Percentiles rank a stretch among this genome's conserved stretches.
phyloP scores from a whole-genome alignment of 169 alveolate genomes.

The Plasmodium gonderi region DNA sequence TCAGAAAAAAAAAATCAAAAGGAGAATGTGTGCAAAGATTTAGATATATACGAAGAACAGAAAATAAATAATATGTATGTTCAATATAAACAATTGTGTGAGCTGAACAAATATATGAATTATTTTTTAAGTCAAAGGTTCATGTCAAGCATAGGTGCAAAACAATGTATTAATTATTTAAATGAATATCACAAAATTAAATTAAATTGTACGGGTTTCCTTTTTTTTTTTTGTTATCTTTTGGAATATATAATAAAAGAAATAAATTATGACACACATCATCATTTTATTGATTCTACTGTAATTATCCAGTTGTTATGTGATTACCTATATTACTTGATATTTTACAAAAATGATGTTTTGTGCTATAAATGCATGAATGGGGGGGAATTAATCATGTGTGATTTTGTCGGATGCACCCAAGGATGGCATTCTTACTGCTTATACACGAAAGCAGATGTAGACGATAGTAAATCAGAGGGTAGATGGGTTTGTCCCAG shows the following conservation, averaged over 20 bases:
- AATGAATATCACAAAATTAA: conserved; percentile 32
- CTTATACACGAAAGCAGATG: conserved; percentile 48
- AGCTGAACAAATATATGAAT: conserved; percentile 32
- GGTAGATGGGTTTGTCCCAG: conserved; percentile 77
- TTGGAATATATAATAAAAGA: conserved; percentile 46
- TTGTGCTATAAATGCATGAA: conserved; percentile 79
- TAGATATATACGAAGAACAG: conserved; percentile 25
- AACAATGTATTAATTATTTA: conserved; percentile 20
- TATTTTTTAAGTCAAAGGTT: conserved; percentile 50
- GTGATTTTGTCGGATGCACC: conserved; percentile 77
- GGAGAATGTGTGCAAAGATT: neutral
- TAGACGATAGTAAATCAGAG: neutral
- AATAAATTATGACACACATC: conserved; percentile 34
- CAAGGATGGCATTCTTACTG: conserved; percentile 84
- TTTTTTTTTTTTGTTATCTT: conserved; percentile 42
- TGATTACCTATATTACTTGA: conserved; percentile 22
- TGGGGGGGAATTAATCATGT: conserved; percentile 83
- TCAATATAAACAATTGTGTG: conserved; percentile 20
- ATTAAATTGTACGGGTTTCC: conserved; percentile 36
- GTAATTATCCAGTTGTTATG: conserved; percentile 62
- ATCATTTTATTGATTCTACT: conserved; percentile 2
- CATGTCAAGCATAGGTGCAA: conserved; percentile 6
- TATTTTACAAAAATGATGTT: conserved; percentile 76
- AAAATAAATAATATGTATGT: conserved; percentile 35
- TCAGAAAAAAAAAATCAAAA: neutral